Base-by-base conservation (phyloP, 2,329 filamentous ascomycete genomes). In the Alternaria dauci region DNA sequence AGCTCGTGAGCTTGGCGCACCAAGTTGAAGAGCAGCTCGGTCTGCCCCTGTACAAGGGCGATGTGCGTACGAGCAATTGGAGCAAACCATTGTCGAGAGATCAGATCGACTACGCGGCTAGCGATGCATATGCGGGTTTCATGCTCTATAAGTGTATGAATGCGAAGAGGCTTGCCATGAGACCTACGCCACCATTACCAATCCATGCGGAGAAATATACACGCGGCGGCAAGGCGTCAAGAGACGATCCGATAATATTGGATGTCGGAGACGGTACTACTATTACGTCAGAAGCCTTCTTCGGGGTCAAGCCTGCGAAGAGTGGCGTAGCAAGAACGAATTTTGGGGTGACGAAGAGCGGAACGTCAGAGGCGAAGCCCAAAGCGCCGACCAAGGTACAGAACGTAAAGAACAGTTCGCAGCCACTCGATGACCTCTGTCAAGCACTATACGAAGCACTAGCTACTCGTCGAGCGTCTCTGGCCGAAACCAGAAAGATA, bases 41-140 rank as follows among this genome's bases (percentile, higher is more conserved):
- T 5, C 81, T 96, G 43, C 93, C 93, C 2, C 76, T 97, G 61
- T 89, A 84, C 72, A 97, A 97, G 77, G 92, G 96, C 75, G 80
- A 86, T 42, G 91, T 96, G 2, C 86, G 94, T 18, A 84, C 84
- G 1, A 89, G 92, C 66, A 85, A 94, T 72, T 97, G 94, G 94
- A 87, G 87, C 28, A 80, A 82, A 59, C 72, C 81, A 1, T 79
- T 97, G 34, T 83, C 81, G 20, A 80, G 84, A 65, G 76, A 86
- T 9, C 94, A 97, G 74, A 85, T 92, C 18, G 77, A 85, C 84
- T 94, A 85, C 82, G 78, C 94, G n/a, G 93, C 93, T 2, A 88
- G 90, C 0, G 94, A 97, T 78, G 91, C 93, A 0, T 97, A 97
- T 74, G 93, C 93, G 34, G 90, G 90, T 4, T 78, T 94, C 14